Percentiles rank a stretch among this genome's conserved stretches.
Conservation (phyloP, 1,284 basidiomycete species). For the Tylopilus sp. region DNA sequence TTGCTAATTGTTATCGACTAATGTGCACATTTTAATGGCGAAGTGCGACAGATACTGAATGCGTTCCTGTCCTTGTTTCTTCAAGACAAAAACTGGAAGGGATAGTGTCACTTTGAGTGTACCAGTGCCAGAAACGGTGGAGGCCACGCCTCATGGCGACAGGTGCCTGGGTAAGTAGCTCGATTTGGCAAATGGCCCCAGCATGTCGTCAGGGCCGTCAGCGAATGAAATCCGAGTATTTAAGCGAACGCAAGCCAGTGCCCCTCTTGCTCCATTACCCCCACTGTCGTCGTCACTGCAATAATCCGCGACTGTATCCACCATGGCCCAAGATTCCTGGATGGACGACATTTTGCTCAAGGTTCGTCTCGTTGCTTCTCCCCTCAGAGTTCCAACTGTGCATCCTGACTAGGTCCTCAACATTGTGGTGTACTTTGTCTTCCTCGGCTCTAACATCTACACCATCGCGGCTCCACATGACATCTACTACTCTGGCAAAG, state of each 20-base stretch:
- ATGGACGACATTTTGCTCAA: constrained; percentile 78
- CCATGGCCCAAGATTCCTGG: constrained; percentile 60
- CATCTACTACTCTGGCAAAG: constrained; percentile 66
- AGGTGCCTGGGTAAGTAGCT: neutral
- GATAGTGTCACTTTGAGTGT: too few relatives aligned
- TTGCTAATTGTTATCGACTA: neutral
- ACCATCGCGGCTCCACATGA: constrained; percentile 70
- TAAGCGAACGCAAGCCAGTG: constrained; percentile 19
- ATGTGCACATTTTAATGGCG: neutral
- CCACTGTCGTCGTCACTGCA: constrained; percentile 4
- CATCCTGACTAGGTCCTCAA: constrained; percentile 59
- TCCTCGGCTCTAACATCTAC: constrained; percentile 89
- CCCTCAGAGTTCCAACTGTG: neutral
- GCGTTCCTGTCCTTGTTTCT: too few relatives aligned
- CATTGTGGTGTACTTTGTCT: constrained; percentile 72
- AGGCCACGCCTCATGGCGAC: too few relatives aligned
- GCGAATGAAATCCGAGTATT: constrained; percentile 14
- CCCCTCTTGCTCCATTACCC: constrained; percentile 21
- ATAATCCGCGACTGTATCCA: constrained; percentile 11
- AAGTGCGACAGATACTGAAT: neutral
- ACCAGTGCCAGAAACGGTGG: too few relatives aligned
- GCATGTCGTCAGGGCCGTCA: constrained; percentile 25
- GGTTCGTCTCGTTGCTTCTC: constrained; percentile 37
- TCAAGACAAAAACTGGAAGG: too few relatives aligned
- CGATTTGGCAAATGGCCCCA: constrained; percentile 13